Evolutionary conservation across 2,329 filamentous ascomycete species (phyloP), one percentile per base, ranked within the genome.

Genomic region (Paradendryphiella salina): DNA sequence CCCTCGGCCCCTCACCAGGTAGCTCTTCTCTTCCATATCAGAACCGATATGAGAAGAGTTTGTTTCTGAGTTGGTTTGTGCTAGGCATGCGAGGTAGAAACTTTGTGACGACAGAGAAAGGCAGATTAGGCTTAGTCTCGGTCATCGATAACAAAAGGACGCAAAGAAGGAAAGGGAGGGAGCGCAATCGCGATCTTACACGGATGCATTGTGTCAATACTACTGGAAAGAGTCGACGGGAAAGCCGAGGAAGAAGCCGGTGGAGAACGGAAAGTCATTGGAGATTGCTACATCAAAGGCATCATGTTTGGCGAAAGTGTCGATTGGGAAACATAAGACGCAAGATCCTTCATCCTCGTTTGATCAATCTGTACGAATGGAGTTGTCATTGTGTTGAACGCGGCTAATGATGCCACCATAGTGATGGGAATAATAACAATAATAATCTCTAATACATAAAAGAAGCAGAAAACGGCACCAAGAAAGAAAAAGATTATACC

Each of bases 281-380:
- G 53, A 3, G 56, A 65, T 35, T 59, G 52, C 20, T 62, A 60
- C 40, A 38, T 61, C 3, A 42, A 60, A 44, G 55, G 46, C 1
- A 23, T 54, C 14, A 63, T 61, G 55, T 46, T 50, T 48, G 59
- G 58, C 0, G 59, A 63, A 38, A 52, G 41, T 4, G 54, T 62
- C 1, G 26, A 3, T n/a, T 20, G 14, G 6, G 13, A 29, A 29
- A 1, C 60, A 52, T 3, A 18, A 10, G 20, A 38, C 3, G 21
- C 21, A 28, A 39, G 5, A 17, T 11, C 5, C 8, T 28, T 28
- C 7, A 8, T 17, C 13, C 36, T 38, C 0, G 2, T 17, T 28
- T 28, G 21, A 39, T 26, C 6, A 26, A 26, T 10, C 10, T 26
- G 23, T 20, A 33, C 31, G 17, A 33, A 33, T 6, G 31, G 17